Evolutionary conservation across 2,329 filamentous ascomycete species (phyloP).

Genomic region (Aspergillus tubingensis): DNA sequence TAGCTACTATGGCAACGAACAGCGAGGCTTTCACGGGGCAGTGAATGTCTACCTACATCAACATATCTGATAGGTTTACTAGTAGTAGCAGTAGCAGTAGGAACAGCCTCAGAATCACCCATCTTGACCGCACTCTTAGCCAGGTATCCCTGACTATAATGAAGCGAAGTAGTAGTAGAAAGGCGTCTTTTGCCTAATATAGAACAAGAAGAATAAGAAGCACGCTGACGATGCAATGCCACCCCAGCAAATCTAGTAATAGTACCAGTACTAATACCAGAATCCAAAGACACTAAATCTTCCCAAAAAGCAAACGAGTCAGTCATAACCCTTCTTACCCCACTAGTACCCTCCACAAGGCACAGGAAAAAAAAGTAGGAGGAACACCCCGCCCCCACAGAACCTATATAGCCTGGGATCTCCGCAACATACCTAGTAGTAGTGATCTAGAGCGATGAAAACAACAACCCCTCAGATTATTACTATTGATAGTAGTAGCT

Average conservation of each 20-base stretch:
- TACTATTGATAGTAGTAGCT: constrained; percentile 16
- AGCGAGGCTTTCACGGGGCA: neutral
- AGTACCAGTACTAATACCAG: constrained; percentile 13
- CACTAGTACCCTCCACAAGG: neutral
- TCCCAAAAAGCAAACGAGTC: neutral
- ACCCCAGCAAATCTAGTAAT: too few species aligned
- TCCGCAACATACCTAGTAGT: too few species aligned
- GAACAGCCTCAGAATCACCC: constrained; percentile 28
- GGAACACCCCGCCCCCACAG: too few species aligned
- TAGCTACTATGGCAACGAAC: constrained; percentile 12
- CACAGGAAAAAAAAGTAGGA: neutral
- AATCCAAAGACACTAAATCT: neutral
- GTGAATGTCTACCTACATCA: constrained; percentile 41
- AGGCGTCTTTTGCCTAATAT: constrained; percentile 9
- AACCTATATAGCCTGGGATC: too few species aligned
- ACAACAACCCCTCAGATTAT: constrained; percentile 5
- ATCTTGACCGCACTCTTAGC: constrained; percentile 30
- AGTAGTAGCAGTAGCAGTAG: too few species aligned
- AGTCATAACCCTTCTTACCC: neutral
- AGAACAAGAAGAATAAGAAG: constrained; percentile 6
- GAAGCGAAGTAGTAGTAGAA: constrained; percentile 9
- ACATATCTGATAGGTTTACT: constrained; percentile 46
- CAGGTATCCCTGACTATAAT: constrained; percentile 1
- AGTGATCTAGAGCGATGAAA: too few species aligned
- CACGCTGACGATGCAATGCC: neutral